Percentiles rank a stretch among this genome's conserved stretches.
phyloP scores from a whole-genome alignment of 768 basidiomycete species.

The Mycena albidolilacea region DNA sequence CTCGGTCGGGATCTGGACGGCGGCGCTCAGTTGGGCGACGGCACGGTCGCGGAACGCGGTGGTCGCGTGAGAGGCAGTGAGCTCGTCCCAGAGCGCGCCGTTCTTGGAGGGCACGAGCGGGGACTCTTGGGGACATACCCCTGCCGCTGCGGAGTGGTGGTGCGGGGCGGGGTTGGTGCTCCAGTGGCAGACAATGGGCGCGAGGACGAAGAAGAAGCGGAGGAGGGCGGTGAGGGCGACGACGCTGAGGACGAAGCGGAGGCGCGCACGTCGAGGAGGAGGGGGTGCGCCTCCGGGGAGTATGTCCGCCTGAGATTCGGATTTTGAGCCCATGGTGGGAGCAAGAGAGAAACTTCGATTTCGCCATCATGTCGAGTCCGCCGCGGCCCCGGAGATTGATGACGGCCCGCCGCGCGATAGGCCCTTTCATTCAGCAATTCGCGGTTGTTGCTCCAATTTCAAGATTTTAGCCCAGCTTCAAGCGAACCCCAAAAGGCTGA shows the following conservation, averaged over 20 bases:
- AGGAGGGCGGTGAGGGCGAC: slow-evolving; percentile 13
- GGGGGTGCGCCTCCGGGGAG: slow-evolving; percentile 21
- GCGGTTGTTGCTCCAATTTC: too few species aligned
- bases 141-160: background rate
- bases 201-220: background rate
- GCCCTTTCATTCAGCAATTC: too few species aligned
- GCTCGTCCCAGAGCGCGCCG: slow-evolving; percentile 32
- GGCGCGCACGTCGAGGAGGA: slow-evolving; percentile 15
- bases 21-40: slow-evolving; percentile 51
- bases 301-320: background rate
- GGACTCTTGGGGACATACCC: slow-evolving; percentile 22
- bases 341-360: background rate
- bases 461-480: too few species aligned
- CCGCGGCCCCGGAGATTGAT: too few species aligned
- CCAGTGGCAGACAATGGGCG: too few species aligned
- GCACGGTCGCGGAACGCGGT: slow-evolving; percentile 48
- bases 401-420: too few species aligned
- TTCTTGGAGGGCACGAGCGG: slow-evolving; percentile 22
- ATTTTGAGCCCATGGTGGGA: slow-evolving; percentile 29
- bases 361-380: too few species aligned
- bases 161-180: background rate
- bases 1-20: slow-evolving; percentile 59
- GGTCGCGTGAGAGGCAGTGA: slow-evolving; percentile 35
- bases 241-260: slow-evolving; percentile 2
- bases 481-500: too few species aligned